Conservation (phyloP, 805 yeast species). For the Brettanomyces custersianus region DNA sequence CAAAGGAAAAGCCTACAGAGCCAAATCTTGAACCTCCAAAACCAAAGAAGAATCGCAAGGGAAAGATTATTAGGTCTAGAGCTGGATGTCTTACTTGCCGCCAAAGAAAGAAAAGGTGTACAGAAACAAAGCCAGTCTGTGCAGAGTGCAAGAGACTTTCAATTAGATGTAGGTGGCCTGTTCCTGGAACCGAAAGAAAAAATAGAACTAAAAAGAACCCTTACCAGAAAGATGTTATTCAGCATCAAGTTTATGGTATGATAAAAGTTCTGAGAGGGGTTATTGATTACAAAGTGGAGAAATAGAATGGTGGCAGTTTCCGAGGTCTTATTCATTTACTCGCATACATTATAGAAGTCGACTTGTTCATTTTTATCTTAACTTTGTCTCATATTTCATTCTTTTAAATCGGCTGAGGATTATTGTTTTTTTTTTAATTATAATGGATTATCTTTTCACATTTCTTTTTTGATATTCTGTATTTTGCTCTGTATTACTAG, state of each 20-base stretch:
- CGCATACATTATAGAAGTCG: no score
- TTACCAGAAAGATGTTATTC: conserved; percentile 41
- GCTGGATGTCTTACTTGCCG: conserved; percentile 77
- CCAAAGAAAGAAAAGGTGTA: conserved; percentile 68
- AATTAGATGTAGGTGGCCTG: conserved; percentile 65
- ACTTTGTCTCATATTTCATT: no score
- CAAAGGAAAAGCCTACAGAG: neutral
- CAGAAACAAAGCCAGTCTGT: conserved; percentile 62
- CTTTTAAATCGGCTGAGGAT: no score
- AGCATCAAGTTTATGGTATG: conserved; percentile 46
- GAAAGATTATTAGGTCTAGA: conserved; percentile 44
- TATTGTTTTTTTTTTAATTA: no score
- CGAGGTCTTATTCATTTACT: no score
- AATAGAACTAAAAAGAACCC: conserved; percentile 41
- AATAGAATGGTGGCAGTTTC: conserved; percentile 4
- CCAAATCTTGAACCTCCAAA: neutral
- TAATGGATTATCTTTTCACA: no score
- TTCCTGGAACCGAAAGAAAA: conserved; percentile 57
- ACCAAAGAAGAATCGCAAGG: neutral
- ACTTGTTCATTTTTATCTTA: no score
- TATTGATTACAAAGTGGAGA: conserved; percentile 36
- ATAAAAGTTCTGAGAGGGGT: conserved; percentile 57
- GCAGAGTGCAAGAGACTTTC: conserved; percentile 58
- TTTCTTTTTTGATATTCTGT: no score
- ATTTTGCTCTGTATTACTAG: no score